Base-by-base conservation (phyloP, 768 basidiomycete species). In the Kondoa malvinella region DNA sequence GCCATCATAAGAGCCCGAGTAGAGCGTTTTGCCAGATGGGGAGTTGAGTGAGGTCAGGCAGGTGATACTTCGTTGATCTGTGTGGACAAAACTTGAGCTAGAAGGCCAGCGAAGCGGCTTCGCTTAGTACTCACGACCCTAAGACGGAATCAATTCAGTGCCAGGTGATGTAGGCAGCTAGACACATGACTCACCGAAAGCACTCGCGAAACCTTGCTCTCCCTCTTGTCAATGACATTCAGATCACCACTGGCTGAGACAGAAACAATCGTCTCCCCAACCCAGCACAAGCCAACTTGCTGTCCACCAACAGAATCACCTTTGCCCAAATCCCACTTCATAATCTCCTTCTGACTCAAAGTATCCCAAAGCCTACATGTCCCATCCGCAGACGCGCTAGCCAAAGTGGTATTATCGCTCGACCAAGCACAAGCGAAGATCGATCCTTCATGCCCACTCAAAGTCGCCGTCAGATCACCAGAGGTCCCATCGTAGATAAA, bases 321-420 rank as follows among this genome's bases (percentile, higher is more conserved):
- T 34, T 83, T 77, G 14, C 89, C 90, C 3, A 70, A 25, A 34
- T 26, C 26, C 68, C 68, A 68, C 21, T 17, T 66, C 61, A 50
- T 40, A 12, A 62, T 31, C 4, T 82, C 81, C 75, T 89, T 87
- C 68, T 81, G 81, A 0, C 85, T 81, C 73, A 86, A 83, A 0
- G 86, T 83, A 72, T 95, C 90, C 92, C 92, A 96, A 2, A 94
- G 77, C 73, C 88, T 87, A 59, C 94, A 89, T 2, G 89, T 87
- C 70, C 87, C 65, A 32, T 71, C 68, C 27, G 68, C 70, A 4
- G 62, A 40, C 32, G 34, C 63, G 25, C 63, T 69, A 29, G 30
- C 56, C 27, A 71, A 25, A 2, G 32, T 21, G 17, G 29, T 58
- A 4, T 34, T 34, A 33, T 66, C 68, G 15, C 57, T 40, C 3